These are phyloP conservation scores for Petrea volubilis DNA, from an alignment of 257 asterid species.

Conservation along the genomic window DNA sequence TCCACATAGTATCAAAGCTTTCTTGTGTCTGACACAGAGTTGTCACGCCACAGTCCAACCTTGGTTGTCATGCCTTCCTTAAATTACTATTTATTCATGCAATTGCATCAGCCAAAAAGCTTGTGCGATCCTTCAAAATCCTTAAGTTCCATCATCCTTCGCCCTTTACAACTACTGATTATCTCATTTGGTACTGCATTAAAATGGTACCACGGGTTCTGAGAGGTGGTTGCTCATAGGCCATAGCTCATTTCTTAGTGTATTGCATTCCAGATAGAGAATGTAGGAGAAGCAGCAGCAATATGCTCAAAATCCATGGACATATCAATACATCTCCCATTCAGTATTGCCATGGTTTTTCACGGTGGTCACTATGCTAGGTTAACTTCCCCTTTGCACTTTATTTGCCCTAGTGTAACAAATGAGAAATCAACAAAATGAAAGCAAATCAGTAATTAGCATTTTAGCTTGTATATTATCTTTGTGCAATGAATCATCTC, in stretches of 20 bases:
- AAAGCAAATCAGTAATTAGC: slow-evolving; percentile 4
- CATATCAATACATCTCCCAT: too few species aligned
- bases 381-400: background rate
- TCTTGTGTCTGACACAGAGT: background rate
- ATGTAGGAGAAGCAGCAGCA: slow-evolving; percentile 13
- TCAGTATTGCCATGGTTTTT: too few species aligned
- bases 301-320: background rate
- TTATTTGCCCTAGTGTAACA: background rate
- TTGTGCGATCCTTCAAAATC: background rate
- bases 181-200: background rate
- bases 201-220: background rate
- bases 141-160: background rate
- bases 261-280: background rate
- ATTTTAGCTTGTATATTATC: background rate
- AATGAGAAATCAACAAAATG: background rate
- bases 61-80: background rate
- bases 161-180: background rate
- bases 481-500: background rate
- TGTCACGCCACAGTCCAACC: too few species aligned
- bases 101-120: background rate
- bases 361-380: background rate
- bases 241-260: background rate
- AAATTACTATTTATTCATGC: background rate
- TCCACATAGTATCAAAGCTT: background rate
- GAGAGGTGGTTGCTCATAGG: background rate